Conservation (phyloP, 2,329 filamentous ascomycete genomes). For the Cryphonectria parasitica region DNA sequence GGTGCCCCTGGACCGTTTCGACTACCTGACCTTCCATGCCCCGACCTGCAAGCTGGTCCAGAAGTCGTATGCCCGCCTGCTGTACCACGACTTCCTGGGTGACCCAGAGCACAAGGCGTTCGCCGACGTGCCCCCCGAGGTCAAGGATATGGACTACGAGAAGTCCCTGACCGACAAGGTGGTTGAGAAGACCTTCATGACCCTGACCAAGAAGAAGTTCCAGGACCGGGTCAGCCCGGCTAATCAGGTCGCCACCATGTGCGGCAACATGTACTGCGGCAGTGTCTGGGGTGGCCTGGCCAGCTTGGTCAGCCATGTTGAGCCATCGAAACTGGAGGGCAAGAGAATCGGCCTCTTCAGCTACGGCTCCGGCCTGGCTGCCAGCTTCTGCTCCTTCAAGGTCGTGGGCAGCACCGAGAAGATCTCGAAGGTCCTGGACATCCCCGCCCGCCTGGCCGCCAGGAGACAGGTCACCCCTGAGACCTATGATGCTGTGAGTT, state of each 20-base stretch:
- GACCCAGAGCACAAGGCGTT: conserved; percentile 71
- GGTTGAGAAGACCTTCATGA: conserved; percentile 87
- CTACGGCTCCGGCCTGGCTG: conserved; percentile 76
- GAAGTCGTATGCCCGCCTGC: conserved; percentile 81
- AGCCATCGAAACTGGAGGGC: conserved; percentile 65
- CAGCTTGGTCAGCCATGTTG: conserved; percentile 67
- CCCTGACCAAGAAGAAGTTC: conserved; percentile 81
- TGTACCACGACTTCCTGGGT: conserved; percentile 84
- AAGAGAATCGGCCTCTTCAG: conserved; percentile 79
- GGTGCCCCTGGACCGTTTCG: conserved; percentile 76
- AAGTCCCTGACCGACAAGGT: conserved; percentile 80
- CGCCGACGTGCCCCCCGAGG: conserved; percentile 73
- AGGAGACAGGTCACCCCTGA: conserved; percentile 70
- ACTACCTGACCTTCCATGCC: conserved; percentile 82
- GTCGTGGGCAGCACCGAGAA: conserved; percentile 70
- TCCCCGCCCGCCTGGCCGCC: conserved; percentile 68
- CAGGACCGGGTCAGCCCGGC: conserved; percentile 74
- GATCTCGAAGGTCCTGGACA: conserved; percentile 70
- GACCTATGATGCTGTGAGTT: conserved; percentile 73
- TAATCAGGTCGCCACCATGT: conserved; percentile 77
- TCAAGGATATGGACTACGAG: conserved; percentile 78
- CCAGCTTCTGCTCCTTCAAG: conserved; percentile 75
- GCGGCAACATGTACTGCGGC: conserved; percentile 70
- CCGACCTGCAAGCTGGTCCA: conserved; percentile 86
- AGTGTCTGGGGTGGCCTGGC: conserved; percentile 79